These are phyloP conservation scores for Amphicarpaea edgeworthii DNA, from an alignment of 306 rosid species.

Conservation along the genomic window DNA sequence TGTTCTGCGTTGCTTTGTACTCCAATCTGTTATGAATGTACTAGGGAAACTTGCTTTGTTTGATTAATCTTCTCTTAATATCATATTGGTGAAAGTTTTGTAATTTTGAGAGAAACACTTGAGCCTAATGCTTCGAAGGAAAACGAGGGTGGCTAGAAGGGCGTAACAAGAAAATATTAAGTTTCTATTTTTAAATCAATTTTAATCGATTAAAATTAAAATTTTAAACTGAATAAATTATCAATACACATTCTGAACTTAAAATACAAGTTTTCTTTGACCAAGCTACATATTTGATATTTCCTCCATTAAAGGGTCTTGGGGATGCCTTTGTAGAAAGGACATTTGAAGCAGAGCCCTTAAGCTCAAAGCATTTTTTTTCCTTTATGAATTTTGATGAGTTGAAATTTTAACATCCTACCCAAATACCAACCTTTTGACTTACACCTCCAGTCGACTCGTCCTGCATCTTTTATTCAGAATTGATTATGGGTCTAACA, in stretches of 20 bases:
- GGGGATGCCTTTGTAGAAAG: background rate
- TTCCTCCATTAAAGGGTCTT: background rate
- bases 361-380: background rate
- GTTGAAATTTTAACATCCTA: no score
- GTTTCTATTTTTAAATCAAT: no score
- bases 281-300: background rate
- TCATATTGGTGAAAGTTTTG: conserved; percentile 41
- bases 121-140: background rate
- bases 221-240: background rate
- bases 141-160: background rate
- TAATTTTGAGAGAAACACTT: conserved; percentile 24
- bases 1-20: conserved; percentile 55
- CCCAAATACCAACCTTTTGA: no score
- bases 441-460: no score
- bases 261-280: background rate
- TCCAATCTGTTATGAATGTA: conserved; percentile 51
- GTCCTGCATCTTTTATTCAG: no score
- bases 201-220: background rate
- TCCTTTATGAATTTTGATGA: background rate
- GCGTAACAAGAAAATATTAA: background rate
- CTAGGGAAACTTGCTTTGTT: conserved; percentile 56
- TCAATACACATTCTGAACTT: background rate
- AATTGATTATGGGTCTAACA: no score
- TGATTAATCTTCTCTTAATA: conserved; percentile 44
- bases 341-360: background rate